A percentile compares a stretch with the other conserved stretches of the same genome.
Conservation (phyloP, 176 grass and related monocot species). For the Carex myosuroides region DNA sequence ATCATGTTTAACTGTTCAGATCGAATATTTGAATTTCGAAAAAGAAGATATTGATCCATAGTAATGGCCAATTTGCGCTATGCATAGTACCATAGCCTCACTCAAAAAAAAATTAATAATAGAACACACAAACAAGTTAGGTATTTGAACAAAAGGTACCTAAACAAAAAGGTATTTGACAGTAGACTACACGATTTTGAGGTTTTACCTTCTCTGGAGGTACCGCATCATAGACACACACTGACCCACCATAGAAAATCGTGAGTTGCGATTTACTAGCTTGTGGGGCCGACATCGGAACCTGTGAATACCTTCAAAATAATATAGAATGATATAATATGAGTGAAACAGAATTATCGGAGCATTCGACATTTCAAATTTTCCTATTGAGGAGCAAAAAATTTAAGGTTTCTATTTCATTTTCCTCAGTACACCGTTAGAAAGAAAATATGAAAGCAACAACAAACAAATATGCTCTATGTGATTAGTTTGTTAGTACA, state of each 20-base stretch:
- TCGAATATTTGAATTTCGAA: too few species aligned
- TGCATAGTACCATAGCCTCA: too few species aligned
- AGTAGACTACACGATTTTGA: background rate
- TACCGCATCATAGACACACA: slow-evolving; percentile 78
- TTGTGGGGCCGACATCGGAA: slow-evolving; percentile 34
- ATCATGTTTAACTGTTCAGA: too few species aligned
- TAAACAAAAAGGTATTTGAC: background rate
- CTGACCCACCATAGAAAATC: slow-evolving; percentile 76
- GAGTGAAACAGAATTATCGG: background rate
- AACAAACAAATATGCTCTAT: background rate
- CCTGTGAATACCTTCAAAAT: slow-evolving; percentile 32
- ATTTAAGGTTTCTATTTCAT: slow-evolving; percentile 1
- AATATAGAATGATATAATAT: slow-evolving; percentile 20
- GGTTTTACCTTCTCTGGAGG: slow-evolving; percentile 63
- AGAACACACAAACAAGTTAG: background rate
- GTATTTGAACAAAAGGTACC: background rate
- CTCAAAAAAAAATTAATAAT: background rate
- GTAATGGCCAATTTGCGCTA: too few species aligned
- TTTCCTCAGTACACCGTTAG: background rate
- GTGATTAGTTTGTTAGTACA: background rate
- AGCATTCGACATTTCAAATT: background rate
- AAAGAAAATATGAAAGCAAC: background rate
- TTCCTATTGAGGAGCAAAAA: background rate
- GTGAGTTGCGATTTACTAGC: slow-evolving; percentile 51
- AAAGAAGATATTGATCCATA: too few species aligned